These are phyloP conservation scores for Kodamaea laetipori DNA, from an alignment of 805 yeast species.

Conservation along the genomic window DNA sequence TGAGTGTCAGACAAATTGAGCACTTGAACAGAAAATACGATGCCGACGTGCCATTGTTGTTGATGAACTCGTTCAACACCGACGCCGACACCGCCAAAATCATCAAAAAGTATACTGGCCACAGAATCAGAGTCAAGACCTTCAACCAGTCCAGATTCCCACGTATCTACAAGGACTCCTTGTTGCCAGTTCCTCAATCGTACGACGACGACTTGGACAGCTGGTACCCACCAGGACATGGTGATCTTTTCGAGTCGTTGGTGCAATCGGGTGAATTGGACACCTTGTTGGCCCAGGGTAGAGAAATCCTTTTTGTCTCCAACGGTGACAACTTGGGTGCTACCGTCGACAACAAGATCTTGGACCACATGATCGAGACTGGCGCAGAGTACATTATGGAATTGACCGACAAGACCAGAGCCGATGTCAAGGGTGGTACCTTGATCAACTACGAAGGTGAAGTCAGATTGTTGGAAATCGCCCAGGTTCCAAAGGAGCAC, in stretches of 20 bases:
- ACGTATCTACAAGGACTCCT: slow-evolving; percentile 91
- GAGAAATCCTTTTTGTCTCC: slow-evolving; percentile 92
- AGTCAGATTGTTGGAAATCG: slow-evolving; percentile 92
- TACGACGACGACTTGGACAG: slow-evolving; percentile 73
- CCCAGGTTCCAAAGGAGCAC: slow-evolving; percentile 98
- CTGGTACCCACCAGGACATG: slow-evolving; percentile 99
- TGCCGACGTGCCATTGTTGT: slow-evolving; percentile 90
- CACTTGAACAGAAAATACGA: slow-evolving; percentile 87
- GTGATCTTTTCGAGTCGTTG: slow-evolving; percentile 91
- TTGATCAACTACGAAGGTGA: slow-evolving; percentile 93
- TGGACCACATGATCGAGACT: slow-evolving; percentile 90
- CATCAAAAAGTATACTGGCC: slow-evolving; percentile 95
- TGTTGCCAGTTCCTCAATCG: slow-evolving; percentile 87
- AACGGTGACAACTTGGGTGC: slow-evolving; percentile 99
- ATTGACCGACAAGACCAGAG: slow-evolving; percentile 97
- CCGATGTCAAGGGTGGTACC: slow-evolving; percentile 99
- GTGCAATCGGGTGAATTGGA: slow-evolving; percentile 91
- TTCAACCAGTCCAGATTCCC: slow-evolving; percentile 99
- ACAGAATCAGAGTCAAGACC: slow-evolving; percentile 90
- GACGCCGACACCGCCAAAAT: slow-evolving; percentile 93
- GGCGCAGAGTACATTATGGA: slow-evolving; percentile 97
- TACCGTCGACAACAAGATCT: slow-evolving; percentile 87
- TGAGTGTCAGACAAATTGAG: slow-evolving; percentile 95
- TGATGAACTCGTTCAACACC: slow-evolving; percentile 98
- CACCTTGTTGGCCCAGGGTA: slow-evolving; percentile 84